Base-by-base conservation (phyloP, 352 stramenopile genomes). In the Phytophthora parvispora region DNA sequence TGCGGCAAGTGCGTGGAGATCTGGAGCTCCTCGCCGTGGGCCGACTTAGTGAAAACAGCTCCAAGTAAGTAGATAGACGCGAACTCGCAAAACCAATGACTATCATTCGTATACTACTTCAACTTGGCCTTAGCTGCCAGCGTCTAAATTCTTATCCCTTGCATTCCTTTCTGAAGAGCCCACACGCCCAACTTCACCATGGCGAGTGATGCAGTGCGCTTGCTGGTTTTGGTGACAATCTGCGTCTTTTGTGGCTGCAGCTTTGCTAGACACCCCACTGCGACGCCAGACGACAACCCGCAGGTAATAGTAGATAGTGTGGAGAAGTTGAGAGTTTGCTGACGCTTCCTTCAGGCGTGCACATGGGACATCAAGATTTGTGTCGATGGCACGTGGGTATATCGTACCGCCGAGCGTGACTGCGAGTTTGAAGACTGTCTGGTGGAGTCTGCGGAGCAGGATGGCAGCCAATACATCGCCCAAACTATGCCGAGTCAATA, bases 291-390 rank as follows among this genome's bases (percentile, higher is more conserved):
- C 12, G 77, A 84, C 28, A 71, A 86, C 16, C 77, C 77, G 0
- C 77, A 86, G 75, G 81, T 86, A 77, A n/a, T n/a, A n/a, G n/a
- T n/a, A n/a, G n/a, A n/a, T n/a, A n/a, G n/a, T n/a, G n/a, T n/a
- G n/a, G n/a, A n/a, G n/a, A n/a, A n/a, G n/a, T n/a, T n/a, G n/a
- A n/a, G n/a, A n/a, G n/a, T n/a, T n/a, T n/a, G n/a, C n/a, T n/a
- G n/a, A n/a, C n/a, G n/a, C n/a, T n/a, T n/a, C n/a, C n/a, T n/a
- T n/a, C 27, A 93, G 85, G 70, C 72, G 12, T 93, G 85, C 58
- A 42, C 76, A 49, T 91, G 81, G 85, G 83, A 90, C 58, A 61
- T 91, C 51, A 83, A 80, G 49, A 74, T 93, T 34, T 93, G 85
- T 25, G 66, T 53, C 28, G 83, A 93, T 61, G 83, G 83, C 51